A percentile compares a stretch with the other conserved stretches of the same genome.
These are phyloP conservation scores for Trichoderma polysporum DNA, from an alignment of 2,329 filamentous ascomycete genomes.

Conservation along the genomic window DNA sequence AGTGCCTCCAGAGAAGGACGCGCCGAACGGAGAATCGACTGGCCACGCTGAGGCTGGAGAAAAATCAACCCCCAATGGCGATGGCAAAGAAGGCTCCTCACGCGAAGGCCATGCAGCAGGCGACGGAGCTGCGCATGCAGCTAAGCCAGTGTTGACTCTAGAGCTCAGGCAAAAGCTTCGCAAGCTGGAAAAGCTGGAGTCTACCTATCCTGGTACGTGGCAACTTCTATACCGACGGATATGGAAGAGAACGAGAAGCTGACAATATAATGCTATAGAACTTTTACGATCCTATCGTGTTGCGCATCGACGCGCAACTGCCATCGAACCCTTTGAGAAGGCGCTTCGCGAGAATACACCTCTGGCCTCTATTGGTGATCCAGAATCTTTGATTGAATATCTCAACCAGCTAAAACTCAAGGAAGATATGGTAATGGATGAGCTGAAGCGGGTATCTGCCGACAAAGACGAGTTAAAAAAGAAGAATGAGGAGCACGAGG, in stretches of 20 bases:
- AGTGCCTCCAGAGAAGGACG: constrained; percentile 37
- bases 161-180: constrained; percentile 75
- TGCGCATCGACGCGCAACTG: constrained; percentile 80
- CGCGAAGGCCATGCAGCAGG: constrained; percentile 17
- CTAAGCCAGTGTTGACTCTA: constrained; percentile 59
- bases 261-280: constrained; percentile 50
- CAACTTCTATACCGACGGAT: not conserved
- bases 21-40: constrained; percentile 22
- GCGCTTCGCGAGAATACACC: constrained; percentile 90
- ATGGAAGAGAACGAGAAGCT: not conserved
- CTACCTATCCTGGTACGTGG: constrained; percentile 73
- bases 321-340: constrained; percentile 92
- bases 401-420: constrained; percentile 82
- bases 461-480: constrained; percentile 81
- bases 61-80: constrained; percentile 26
- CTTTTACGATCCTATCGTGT: constrained; percentile 87
- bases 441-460: constrained; percentile 80
- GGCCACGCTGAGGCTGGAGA: constrained; percentile 26
- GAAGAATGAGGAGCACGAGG: constrained; percentile 68
- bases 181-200: constrained; percentile 86
- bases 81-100: constrained; percentile 27
- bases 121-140: not conserved
- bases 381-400: constrained; percentile 82
- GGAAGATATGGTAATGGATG: constrained; percentile 89
- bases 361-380: constrained; percentile 82